phyloP scores from a whole-genome alignment of 2,329 filamentous ascomycete genomes.

The Talaromyces sp. region DNA sequence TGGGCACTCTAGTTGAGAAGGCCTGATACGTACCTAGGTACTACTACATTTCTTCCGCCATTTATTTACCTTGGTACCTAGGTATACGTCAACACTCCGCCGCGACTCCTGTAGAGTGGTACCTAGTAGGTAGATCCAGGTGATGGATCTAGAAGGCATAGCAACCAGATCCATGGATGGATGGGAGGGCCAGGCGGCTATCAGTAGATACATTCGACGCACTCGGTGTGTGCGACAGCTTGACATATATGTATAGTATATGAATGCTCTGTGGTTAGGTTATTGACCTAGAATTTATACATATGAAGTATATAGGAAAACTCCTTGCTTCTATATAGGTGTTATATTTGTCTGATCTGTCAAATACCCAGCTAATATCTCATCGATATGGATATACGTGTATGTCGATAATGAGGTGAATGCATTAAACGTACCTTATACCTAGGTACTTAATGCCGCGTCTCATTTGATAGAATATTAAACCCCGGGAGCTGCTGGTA shows the following conservation, averaged over 20 bases:
- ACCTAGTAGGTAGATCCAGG: not conserved
- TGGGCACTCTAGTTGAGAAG: not conserved
- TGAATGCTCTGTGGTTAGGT: too few species aligned
- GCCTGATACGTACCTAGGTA: not conserved
- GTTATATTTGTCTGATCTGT: not conserved
- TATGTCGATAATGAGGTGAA: not conserved
- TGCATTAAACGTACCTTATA: not conserved
- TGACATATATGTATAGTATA: too few species aligned
- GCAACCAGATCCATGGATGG: too few species aligned
- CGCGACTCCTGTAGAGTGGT: too few species aligned
- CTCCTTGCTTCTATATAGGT: not conserved
- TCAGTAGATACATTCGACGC: too few species aligned
- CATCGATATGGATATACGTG: not conserved
- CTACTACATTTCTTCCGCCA: too few species aligned
- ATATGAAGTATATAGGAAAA: not conserved
- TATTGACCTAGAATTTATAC: not conserved
- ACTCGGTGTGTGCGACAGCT: too few species aligned
- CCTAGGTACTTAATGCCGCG: not conserved
- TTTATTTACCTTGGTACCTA: too few species aligned
- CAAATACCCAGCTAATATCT: not conserved
- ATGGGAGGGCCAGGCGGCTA: too few species aligned
- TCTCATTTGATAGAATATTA: not conserved
- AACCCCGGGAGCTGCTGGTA: not conserved
- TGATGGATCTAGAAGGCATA: too few species aligned
- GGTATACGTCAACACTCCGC: too few species aligned